phyloP scores from a whole-genome alignment of 2,329 filamentous ascomycete genomes.

The Nannizziopsis arthrosporioides region DNA sequence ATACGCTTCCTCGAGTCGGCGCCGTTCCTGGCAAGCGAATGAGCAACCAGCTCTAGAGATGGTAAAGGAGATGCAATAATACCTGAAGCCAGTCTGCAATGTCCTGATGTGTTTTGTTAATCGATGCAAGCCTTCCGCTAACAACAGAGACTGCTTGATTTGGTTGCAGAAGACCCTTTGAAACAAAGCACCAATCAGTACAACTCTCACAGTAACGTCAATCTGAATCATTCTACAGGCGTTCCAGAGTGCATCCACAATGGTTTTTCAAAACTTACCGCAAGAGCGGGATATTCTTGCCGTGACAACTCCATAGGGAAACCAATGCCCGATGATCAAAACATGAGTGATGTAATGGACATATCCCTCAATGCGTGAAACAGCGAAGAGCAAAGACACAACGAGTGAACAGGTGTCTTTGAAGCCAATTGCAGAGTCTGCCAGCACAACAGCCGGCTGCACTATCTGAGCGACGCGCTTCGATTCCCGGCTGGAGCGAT shows the following conservation, averaged over 20 bases:
- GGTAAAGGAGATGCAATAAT: conserved; percentile 23
- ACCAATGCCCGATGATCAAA: neutral
- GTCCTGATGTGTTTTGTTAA: conserved; percentile 73
- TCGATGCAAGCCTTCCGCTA: conserved; percentile 76
- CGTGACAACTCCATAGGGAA: conserved; percentile 60
- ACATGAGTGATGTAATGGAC: neutral
- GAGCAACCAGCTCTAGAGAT: neutral
- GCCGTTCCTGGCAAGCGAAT: conserved; percentile 58
- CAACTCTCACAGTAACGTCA: neutral
- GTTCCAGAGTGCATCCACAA: neutral
- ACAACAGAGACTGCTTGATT: conserved; percentile 68
- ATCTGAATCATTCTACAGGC: neutral
- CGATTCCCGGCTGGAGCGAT: too few species aligned
- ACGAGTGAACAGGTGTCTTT: too few species aligned
- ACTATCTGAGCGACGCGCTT: too few species aligned
- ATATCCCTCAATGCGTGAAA: neutral
- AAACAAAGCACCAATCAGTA: conserved; percentile 1
- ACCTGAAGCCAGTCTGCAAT: conserved; percentile 97
- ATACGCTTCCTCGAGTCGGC: conserved; percentile 83
- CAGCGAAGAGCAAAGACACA: neutral
- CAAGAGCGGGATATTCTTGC: conserved; percentile 84
- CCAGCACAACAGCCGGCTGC: too few species aligned
- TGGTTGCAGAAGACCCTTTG: conserved; percentile 67
- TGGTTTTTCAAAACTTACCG: conserved; percentile 52
- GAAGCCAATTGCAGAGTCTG: too few species aligned